Evolutionary conservation across 1,284 basidiomycete genomes (phyloP).

Genomic region (Pholiota adiposa): DNA sequence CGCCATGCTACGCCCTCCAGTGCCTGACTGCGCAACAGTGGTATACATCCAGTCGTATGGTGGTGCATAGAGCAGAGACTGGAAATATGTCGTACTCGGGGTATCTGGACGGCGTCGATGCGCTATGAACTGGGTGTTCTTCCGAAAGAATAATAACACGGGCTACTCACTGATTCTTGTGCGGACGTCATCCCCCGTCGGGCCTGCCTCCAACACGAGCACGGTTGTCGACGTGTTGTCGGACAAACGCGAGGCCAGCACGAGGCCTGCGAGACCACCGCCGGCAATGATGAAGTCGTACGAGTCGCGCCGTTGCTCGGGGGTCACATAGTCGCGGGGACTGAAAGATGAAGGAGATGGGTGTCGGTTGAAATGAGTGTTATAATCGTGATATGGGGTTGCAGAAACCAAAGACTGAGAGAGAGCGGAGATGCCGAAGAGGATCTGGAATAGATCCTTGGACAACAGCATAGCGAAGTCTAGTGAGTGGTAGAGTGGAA

Average conservation of each 20-base stretch:
- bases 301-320: conserved; percentile 39
- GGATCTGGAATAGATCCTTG: conserved; percentile 3
- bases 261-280: conserved; percentile 77
- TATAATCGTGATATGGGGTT: conserved; percentile 3
- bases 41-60: conserved; percentile 66
- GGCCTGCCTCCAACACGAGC: conserved; percentile 77
- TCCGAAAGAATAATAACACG: not conserved
- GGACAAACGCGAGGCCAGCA: conserved; percentile 72
- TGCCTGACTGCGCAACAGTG: conserved; percentile 53
- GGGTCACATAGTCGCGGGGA: conserved; percentile 44
- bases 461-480: conserved; percentile 5
- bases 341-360: conserved; percentile 10
- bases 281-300: conserved; percentile 66
- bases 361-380: conserved; percentile 12
- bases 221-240: conserved; percentile 71
- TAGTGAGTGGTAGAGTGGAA: not conserved
- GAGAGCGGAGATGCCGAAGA: conserved; percentile 7
- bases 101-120: conserved; percentile 47
- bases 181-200: conserved; percentile 42
- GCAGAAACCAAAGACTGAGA: conserved; percentile 7
- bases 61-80: conserved; percentile 46
- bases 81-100: conserved; percentile 53
- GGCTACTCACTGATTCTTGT: conserved; percentile 31
- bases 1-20: conserved; percentile 40
- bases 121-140: not conserved